Base-by-base conservation (phyloP, 2,329 filamentous ascomycete species). In the Fusarium subglutinans region DNA sequence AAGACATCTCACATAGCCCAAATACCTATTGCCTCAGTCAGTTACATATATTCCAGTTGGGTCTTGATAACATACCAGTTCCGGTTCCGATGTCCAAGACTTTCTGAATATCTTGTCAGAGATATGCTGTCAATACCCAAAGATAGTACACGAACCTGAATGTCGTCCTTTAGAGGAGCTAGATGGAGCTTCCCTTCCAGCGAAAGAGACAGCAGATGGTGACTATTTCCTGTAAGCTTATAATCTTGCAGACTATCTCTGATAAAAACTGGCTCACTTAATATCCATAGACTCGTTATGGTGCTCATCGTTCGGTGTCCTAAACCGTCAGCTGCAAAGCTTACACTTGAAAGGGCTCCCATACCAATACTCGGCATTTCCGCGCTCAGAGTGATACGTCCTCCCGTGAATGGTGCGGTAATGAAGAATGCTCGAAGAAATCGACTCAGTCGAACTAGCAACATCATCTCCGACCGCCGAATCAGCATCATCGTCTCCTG, bases 21-120 rank as follows among this genome's bases (percentile, higher is more conserved):
- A 56, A 88, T 75, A 13, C 74, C 74, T 76, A 4, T 24, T 24
- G 1, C 6, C 12, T 10, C 0, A 8, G n/a, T n/a, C n/a, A n/a
- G n/a, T n/a, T n/a, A n/a, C n/a, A n/a, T n/a, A n/a, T n/a, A n/a
- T n/a, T n/a, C n/a, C n/a, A n/a, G n/a, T n/a, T n/a, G n/a, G n/a
- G n/a, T n/a, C n/a, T n/a, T n/a, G n/a, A n/a, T 20, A 5, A 47
- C 72, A 18, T 85, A 37, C 88, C 88, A 3, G 88, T 88, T 30
- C 89, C 89, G 6, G 88, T 90, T 48, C 88, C 87, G 14, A 90
- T 80, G 66, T 89, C 87, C 26, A 90, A 78, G 5, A 75, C 66
- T 40, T 58, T 76, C 72, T 74, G 6, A 0, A 22, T 8, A 0
- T 5, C 7, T 1, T 17, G 22, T 76, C 13, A 80, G 73, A 37